Evolutionary conservation across 2,329 filamentous ascomycete genomes (phyloP), one percentile per base, ranked within the genome.

Genomic region (Juglanconis oblonga): DNA sequence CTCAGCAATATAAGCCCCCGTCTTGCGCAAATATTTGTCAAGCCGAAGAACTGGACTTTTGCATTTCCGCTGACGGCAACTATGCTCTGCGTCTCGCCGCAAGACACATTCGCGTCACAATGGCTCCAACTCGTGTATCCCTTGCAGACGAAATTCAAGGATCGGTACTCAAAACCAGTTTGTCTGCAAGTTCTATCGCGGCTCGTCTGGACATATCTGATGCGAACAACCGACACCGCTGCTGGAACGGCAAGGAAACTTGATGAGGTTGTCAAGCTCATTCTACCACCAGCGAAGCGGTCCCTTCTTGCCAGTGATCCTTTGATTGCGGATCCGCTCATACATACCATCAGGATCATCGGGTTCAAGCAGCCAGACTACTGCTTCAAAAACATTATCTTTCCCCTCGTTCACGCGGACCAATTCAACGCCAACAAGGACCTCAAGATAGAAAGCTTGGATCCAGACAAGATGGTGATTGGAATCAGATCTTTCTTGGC

Each of bases 381-480:
- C 65, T 98, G 94, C 74, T 97, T 98, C 74, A 86, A 88, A 66
- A 91, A 82, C 51, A 90, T 98, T 65, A 91, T 99, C n/a, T 98
- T 97, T 67, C 95, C 94, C 3, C 78, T 99, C 42, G 90, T 99
- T 70, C 97, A 96, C 70, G 92, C 92, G 1, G 94, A 97, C 55
- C 79, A 92, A n/a, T 95, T 97, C 71, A 81, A 84, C 33, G 85
- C 87, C 17, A 79, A 91, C 64, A 82, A 88, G 68, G 91, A 97
- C 49, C 77, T 95, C 47, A 92, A 87, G 70, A 90, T 97, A 33
- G 95, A 98, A 70, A 91, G 96, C 69, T 82, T 99, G 63, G 95
- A 99, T 64, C 95, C 96, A 0, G 96, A 99, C 70, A 89, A 91
- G 68, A 96, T 97, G 77, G 94, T 98, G n/a, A 90, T 99, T 67